These are phyloP conservation scores for Straminergon stramineum DNA, from an alignment of 225 moss, liverwort and hornwort genomes.

Conservation along the genomic window DNA sequence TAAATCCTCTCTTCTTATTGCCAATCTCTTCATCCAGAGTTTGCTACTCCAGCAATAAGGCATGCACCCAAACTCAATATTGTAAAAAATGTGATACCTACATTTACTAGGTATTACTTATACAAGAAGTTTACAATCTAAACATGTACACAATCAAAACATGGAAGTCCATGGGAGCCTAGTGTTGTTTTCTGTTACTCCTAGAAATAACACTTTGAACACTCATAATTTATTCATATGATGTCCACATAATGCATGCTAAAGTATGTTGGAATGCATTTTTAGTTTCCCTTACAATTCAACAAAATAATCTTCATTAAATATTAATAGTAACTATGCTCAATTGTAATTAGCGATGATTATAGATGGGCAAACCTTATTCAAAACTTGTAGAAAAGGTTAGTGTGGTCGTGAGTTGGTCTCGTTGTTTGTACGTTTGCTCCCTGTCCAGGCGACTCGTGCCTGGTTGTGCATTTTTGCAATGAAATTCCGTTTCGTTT, in stretches of 20 bases:
- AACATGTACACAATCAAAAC: neutral
- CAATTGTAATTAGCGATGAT: neutral
- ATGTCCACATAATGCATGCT: neutral
- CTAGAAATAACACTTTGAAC: neutral
- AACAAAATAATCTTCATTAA: neutral
- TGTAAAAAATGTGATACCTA: neutral
- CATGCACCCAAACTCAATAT: no score
- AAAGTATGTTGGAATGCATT: neutral
- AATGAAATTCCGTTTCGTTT: no score
- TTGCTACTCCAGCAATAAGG: rapidly evolving
- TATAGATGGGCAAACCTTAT: neutral
- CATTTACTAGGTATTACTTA: neutral
- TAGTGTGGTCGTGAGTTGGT: no score
- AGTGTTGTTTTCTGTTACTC: neutral
- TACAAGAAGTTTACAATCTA: neutral
- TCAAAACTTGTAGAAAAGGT: neutral
- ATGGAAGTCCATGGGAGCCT: neutral
- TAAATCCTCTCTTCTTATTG: neutral
- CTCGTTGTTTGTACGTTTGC: no score
- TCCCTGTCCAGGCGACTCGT: no score
- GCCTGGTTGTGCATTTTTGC: no score
- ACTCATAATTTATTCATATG: neutral
- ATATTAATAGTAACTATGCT: no score
- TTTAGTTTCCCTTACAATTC: rapidly evolving
- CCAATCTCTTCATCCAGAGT: neutral